Evolutionary conservation across 768 basidiomycete species (phyloP).

Genomic region (Leccinum broughii): DNA sequence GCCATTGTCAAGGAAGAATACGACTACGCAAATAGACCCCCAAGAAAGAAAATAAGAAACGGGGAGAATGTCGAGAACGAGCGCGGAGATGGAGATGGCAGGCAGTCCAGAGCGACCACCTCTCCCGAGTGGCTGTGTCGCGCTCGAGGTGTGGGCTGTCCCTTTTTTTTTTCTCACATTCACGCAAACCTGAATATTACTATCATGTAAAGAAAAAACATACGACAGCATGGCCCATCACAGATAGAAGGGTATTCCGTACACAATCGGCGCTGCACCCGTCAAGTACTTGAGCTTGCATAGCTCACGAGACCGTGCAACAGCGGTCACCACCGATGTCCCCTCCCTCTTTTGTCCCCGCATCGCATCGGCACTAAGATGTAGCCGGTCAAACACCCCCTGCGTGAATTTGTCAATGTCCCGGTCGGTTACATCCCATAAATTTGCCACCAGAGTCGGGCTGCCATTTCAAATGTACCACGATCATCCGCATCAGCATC

Average conservation of each 20-base stretch:
- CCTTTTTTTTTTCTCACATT: neutral
- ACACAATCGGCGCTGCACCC: constrained; percentile 92
- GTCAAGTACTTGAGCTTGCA: constrained; percentile 94
- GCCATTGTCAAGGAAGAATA: constrained; percentile 10
- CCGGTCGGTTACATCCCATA: constrained; percentile 98
- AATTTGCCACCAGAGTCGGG: constrained; percentile 88
- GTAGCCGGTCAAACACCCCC: constrained; percentile 74
- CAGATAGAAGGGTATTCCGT: constrained; percentile 93
- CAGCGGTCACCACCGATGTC: constrained; percentile 67
- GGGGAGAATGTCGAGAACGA: neutral
- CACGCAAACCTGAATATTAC: neutral
- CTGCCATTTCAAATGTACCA: constrained; percentile 39
- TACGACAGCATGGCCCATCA: constrained; percentile 21
- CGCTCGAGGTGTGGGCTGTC: neutral
- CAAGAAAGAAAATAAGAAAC: neutral
- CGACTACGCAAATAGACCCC: neutral
- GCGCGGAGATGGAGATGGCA: neutral
- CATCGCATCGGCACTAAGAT: constrained; percentile 41
- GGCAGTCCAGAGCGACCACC: constrained; percentile 3
- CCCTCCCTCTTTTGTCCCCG: constrained; percentile 4
- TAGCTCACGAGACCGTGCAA: constrained; percentile 72
- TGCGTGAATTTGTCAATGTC: constrained; percentile 95
- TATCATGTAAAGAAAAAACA: neutral
- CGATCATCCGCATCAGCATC: neutral
- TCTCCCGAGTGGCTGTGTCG: constrained; percentile 17